Base-by-base conservation (phyloP, 257 asterid genomes). In the Scutellaria minor region DNA sequence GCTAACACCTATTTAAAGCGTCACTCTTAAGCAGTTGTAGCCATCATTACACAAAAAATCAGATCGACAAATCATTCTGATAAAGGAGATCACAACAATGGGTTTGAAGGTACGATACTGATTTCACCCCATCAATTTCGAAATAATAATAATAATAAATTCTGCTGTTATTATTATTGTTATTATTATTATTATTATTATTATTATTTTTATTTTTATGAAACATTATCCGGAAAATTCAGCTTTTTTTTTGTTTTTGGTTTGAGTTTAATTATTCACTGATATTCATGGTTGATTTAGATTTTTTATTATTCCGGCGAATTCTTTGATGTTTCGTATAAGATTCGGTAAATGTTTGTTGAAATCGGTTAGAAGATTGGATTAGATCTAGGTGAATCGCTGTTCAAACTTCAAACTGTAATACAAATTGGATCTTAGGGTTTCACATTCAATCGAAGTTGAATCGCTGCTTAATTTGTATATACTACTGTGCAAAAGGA, bases 71-170 rank as follows among this genome's bases (percentile, higher is more conserved):
- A 2, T 40, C 39, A 27, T 10, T 15, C 35, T 46, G 52, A 37
- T 42, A 14, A 41, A 66, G 56, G 61, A 67, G 46, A 37, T 20
- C 42, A 24, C 7, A 48, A 75, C 35, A 9, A 84, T 81, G 86
- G 89, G 72, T 64, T 77, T 81, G 85, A 84, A 79, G 84, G 89
- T 84, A 77, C 5, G 66, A 58, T 66, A 22, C 37, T 31, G 37
- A 31, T 31, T 31, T 31, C 37, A 31, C 37, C 2, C 5, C 5
- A 4, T 2, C 37, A 24, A 24, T 24, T 24, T 24, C 27, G 2
- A 24, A 24, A 24, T 1, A 24, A 24, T 1, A 24, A 24, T 24
- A 24, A 24, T 1, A 24, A 24, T 1, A 24, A 24, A 24, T 1
- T 24, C 27, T 24, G 37, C 37, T 31, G 37, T 31, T 31, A 31